phyloP scores from a whole-genome alignment of 2,329 filamentous ascomycete species.

The Penicillium palitans region DNA sequence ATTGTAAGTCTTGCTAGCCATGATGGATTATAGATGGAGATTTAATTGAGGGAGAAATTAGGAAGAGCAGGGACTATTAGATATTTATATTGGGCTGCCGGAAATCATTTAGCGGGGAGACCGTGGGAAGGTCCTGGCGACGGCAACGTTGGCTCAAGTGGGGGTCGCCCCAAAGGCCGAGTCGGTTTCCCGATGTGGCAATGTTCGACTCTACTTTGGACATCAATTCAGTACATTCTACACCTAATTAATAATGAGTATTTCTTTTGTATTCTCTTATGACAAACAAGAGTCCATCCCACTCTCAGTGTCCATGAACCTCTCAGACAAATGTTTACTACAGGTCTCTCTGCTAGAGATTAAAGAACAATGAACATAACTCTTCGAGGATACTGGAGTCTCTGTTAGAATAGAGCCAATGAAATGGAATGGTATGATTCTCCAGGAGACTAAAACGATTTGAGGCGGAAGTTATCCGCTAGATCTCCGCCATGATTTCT shows the following conservation, averaged over 20 bases:
- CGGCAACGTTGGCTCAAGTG: constrained; percentile 36
- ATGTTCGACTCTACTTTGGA: neutral
- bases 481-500: neutral
- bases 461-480: neutral
- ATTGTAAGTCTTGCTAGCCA: constrained; percentile 53
- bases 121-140: constrained; percentile 41
- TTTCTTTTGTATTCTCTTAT: neutral
- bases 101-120: constrained; percentile 25
- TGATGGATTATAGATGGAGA: constrained; percentile 20
- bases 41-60: constrained; percentile 24
- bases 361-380: neutral
- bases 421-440: neutral
- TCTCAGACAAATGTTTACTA: neutral
- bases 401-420: neutral
- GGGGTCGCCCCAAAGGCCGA: constrained; percentile 50
- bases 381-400: neutral
- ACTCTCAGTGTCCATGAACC: neutral
- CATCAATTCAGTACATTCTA: constrained; percentile 12
- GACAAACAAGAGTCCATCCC: neutral
- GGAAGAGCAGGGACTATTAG: neutral
- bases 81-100: neutral
- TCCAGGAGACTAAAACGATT: neutral
- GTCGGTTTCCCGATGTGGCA: constrained; percentile 16
- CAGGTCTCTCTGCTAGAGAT: neutral
- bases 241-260: neutral